phyloP scores from a whole-genome alignment of 2,329 filamentous ascomycete genomes.

The Ceratocystis cubensis region DNA sequence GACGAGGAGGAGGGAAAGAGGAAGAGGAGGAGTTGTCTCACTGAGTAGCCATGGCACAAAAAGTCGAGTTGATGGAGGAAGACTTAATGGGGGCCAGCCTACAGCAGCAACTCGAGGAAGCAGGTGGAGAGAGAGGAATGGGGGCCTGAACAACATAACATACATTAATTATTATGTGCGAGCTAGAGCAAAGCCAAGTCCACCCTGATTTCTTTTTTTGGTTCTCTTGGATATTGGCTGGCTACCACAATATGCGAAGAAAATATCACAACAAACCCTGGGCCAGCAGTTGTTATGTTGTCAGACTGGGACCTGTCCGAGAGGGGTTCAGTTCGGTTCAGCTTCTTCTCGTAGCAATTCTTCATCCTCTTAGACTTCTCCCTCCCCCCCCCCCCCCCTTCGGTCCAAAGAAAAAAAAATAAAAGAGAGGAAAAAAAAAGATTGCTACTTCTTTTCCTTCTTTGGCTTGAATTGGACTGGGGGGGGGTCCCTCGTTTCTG shows the following conservation, averaged over 20 bases:
- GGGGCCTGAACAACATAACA: too few species aligned
- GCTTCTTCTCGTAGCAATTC: not conserved
- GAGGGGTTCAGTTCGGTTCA: not conserved
- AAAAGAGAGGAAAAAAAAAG: too few species aligned
- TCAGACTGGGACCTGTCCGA: too few species aligned
- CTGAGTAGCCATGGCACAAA: not conserved
- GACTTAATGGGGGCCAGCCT: too few species aligned
- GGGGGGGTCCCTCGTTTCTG: not conserved
- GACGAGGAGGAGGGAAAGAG: too few species aligned
- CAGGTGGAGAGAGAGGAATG: too few species aligned
- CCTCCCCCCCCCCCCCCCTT: not conserved
- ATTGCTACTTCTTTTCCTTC: conserved; percentile 2
- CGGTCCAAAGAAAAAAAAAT: not conserved
- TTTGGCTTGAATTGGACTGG: not conserved
- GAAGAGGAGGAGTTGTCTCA: not conserved
- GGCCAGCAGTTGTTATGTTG: too few species aligned
- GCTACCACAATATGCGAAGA: not conserved
- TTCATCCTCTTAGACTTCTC: not conserved
- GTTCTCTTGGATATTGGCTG: too few species aligned
- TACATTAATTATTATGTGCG: too few species aligned
- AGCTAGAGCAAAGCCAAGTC: too few species aligned
- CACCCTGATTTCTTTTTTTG: too few species aligned
- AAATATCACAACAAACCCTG: not conserved
- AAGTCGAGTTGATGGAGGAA: not conserved
- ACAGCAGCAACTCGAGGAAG: too few species aligned